Evolutionary conservation across 1,284 basidiomycete genomes (phyloP).

Genomic region (Cutaneotrichosporon cyanovorans): DNA sequence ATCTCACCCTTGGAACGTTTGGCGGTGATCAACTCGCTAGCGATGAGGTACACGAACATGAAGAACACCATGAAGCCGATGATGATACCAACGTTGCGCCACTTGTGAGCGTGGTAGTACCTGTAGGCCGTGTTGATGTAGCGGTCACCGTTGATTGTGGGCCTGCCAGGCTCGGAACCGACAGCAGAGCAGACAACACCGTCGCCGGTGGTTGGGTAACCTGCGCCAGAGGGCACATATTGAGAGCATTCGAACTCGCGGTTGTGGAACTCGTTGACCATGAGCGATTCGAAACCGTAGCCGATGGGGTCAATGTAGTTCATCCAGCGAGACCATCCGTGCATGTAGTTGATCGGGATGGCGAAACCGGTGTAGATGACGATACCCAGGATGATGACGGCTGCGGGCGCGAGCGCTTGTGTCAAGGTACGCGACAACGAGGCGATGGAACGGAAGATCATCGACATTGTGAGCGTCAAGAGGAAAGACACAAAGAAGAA

Average conservation of each 20-base stretch:
- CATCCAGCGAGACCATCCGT: conserved; percentile 50
- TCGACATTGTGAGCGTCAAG: conserved; percentile 47
- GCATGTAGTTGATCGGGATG: conserved; percentile 44
- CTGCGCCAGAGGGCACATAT: conserved; percentile 43
- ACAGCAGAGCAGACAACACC: conserved; percentile 46
- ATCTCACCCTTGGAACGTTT: conserved; percentile 51
- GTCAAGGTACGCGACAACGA: conserved; percentile 42
- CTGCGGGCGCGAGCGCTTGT: conserved; percentile 48
- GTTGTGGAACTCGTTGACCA: conserved; percentile 50
- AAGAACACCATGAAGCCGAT: conserved; percentile 53
- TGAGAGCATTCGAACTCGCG: conserved; percentile 37
- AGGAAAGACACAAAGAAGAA: conserved; percentile 45
- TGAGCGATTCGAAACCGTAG: conserved; percentile 46
- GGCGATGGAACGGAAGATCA: conserved; percentile 50
- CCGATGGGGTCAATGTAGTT: conserved; percentile 49
- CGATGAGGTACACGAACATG: conserved; percentile 50
- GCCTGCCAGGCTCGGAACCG: conserved; percentile 44
- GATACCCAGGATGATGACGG: conserved; percentile 47
- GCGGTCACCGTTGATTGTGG: conserved; percentile 47
- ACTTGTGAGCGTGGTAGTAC: conserved; percentile 58
- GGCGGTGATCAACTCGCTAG: conserved; percentile 51
- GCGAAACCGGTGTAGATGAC: conserved; percentile 50
- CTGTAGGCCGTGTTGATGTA: conserved; percentile 58
- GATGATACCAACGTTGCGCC: conserved; percentile 56
- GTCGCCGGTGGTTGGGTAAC: conserved; percentile 31